Conservation (phyloP, 495 filamentous ascomycete genomes). For the Physcia stellaris region DNA sequence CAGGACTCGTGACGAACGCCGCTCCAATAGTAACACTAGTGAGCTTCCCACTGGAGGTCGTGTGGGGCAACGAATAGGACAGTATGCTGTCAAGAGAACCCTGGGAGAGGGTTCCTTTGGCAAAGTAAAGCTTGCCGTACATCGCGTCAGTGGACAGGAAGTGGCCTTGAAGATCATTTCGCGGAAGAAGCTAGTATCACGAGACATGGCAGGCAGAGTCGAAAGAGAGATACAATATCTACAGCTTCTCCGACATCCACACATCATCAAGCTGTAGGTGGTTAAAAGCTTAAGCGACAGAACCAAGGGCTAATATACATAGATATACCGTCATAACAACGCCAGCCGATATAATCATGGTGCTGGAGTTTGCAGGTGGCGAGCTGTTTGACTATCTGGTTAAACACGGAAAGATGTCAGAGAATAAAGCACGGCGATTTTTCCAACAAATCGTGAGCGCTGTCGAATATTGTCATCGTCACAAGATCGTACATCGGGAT, state of each 20-base stretch:
- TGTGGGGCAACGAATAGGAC: slow-evolving; percentile 69
- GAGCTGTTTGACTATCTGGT: slow-evolving; percentile 98
- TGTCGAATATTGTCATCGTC: slow-evolving; percentile 95
- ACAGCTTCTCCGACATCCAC: slow-evolving; percentile 86
- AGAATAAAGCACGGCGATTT: slow-evolving; percentile 83
- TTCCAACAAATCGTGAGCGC: slow-evolving; percentile 99
- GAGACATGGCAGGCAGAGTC: slow-evolving; percentile 93
- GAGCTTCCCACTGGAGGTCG: slow-evolving; percentile 18
- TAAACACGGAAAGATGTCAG: slow-evolving; percentile 72
- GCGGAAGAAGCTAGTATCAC: slow-evolving; percentile 81
- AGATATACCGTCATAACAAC: slow-evolving; percentile 96
- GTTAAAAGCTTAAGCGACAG: no score
- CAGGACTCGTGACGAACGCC: slow-evolving; percentile 8
- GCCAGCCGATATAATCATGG: slow-evolving; percentile 90
- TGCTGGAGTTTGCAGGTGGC: slow-evolving; percentile 90
- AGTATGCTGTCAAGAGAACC: slow-evolving; percentile 80
- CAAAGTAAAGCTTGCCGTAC: slow-evolving; percentile 93
- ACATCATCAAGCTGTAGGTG: slow-evolving; percentile 94
- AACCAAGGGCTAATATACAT: no score
- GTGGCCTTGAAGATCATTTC: slow-evolving; percentile 96
- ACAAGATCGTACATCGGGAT: slow-evolving; percentile 97
- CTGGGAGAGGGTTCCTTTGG: slow-evolving; percentile 95
- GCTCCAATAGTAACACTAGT: slow-evolving; percentile 11
- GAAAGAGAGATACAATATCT: slow-evolving; percentile 97
- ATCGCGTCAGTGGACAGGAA: slow-evolving; percentile 79